Evolutionary conservation across 148 eudicot species (phyloP).

Genomic region (Limonium bicolor): DNA sequence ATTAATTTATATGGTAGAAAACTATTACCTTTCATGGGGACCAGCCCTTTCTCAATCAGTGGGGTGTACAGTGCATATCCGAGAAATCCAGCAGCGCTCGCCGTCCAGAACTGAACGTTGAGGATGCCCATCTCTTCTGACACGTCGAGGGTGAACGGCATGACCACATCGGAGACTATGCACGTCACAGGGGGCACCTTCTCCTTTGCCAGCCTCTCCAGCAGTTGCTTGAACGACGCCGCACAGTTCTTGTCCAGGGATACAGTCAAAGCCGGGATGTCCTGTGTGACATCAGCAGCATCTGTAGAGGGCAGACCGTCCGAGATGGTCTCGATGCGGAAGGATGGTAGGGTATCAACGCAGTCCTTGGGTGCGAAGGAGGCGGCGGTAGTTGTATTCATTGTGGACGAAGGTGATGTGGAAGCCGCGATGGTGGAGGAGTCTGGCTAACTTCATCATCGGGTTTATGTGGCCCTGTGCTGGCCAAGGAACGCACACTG

Average conservation of each 20-base stretch:
- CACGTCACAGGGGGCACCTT: constrained; percentile 1
- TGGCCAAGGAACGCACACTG: constrained; percentile 14
- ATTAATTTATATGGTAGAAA: too few relatives aligned
- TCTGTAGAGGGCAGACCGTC: background rate
- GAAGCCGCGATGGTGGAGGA: constrained; percentile 4
- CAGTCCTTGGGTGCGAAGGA: background rate
- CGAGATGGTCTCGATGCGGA: constrained; percentile 4
- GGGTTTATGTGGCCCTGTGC: constrained; percentile 10
- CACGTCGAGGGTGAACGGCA: constrained; percentile 8
- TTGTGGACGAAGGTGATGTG: constrained; percentile 6
- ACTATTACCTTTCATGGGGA: constrained; percentile 20
- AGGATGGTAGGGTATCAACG: constrained; percentile 3
- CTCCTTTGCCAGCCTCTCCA: background rate
- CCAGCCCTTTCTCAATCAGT: background rate
- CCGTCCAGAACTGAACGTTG: constrained; percentile 6
- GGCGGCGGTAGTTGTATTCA: constrained; percentile 3
- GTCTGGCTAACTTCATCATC: constrained; percentile 5
- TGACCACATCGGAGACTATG: constrained; percentile 3
- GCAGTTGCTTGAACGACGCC: background rate
- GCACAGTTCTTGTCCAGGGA: background rate
- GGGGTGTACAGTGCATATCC: constrained; percentile 1
- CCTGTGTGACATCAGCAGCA: constrained; percentile 1
- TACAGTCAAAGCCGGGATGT: background rate
- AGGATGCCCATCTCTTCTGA: constrained; percentile 7
- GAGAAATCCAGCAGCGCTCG: constrained; percentile 10